Conservation (phyloP, 768 basidiomycete species). For the Cystobasidium tubakii region DNA sequence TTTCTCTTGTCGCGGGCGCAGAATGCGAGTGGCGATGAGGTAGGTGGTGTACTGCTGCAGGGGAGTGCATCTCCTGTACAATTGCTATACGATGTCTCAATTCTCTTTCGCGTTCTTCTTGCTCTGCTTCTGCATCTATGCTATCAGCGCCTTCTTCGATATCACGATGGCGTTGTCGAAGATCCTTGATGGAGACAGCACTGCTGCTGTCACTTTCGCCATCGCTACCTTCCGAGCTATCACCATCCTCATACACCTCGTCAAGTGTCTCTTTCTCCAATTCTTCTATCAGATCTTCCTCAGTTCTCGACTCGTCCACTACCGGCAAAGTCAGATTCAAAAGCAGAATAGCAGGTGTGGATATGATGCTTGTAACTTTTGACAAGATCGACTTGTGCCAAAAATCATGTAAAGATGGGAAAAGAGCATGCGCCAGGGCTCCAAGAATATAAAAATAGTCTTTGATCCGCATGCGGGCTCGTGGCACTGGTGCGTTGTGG, state of each 20-base stretch:
- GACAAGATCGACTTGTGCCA: slow-evolving; percentile 63
- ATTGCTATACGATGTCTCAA: slow-evolving; percentile 14
- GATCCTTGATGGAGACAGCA: not conserved
- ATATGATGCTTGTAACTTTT: slow-evolving; percentile 68
- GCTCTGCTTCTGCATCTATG: not conserved
- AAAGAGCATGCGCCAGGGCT: slow-evolving; percentile 60
- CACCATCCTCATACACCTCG: not conserved
- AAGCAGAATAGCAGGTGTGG: slow-evolving; percentile 75
- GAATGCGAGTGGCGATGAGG: slow-evolving; percentile 47
- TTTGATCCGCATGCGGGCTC: not conserved
- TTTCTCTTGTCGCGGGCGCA: slow-evolving; percentile 32
- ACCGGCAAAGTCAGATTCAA: slow-evolving; percentile 88
- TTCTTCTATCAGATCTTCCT: slow-evolving; percentile 53
- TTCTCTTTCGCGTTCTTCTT: slow-evolving; percentile 15
- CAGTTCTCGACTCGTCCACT: slow-evolving; percentile 53
- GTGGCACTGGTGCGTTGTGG: too few species aligned
- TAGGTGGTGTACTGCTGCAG: slow-evolving; percentile 25
- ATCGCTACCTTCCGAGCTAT: slow-evolving; percentile 27
- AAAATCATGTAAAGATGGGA: slow-evolving; percentile 77
- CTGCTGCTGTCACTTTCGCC: slow-evolving; percentile 39
- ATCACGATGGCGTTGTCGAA: not conserved
- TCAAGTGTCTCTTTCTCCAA: slow-evolving; percentile 65
- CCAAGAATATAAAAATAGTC: slow-evolving; percentile 10
- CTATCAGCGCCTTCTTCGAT: slow-evolving; percentile 17
- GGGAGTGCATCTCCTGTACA: slow-evolving; percentile 40